Conservation (phyloP, 805 yeast genomes). For the Ogataea ganodermae region DNA sequence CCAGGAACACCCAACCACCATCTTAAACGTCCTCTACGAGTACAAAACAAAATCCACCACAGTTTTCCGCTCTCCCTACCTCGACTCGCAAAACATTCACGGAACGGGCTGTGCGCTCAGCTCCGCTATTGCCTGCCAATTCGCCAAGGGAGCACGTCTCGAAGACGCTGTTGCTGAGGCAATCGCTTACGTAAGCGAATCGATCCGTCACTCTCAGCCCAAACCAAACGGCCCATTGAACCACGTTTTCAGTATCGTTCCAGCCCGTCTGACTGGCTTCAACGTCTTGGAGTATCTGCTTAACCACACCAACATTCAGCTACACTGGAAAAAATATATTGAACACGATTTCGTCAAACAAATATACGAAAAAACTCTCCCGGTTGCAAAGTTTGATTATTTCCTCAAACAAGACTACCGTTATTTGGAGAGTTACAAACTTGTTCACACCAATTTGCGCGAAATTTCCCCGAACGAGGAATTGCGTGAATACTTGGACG, state of each 20-base stretch:
- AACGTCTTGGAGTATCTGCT: slow-evolving; percentile 46
- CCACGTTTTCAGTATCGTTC: slow-evolving; percentile 48
- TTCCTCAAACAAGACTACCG: slow-evolving; percentile 63
- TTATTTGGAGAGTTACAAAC: slow-evolving; percentile 68
- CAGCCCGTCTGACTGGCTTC: slow-evolving; percentile 8
- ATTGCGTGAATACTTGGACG: slow-evolving; percentile 51
- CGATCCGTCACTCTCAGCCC: slow-evolving; percentile 48
- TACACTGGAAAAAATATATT: slow-evolving; percentile 59
- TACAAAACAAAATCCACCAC: slow-evolving; percentile 37
- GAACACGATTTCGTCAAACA: slow-evolving; percentile 62
- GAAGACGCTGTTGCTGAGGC: too few relatives aligned
- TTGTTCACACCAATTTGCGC: slow-evolving; percentile 64
- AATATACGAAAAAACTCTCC: slow-evolving; percentile 54
- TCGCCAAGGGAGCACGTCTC: slow-evolving; percentile 66
- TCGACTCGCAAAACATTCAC: slow-evolving; percentile 62
- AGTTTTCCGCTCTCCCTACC: slow-evolving; percentile 48
- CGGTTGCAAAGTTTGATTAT: slow-evolving; percentile 47
- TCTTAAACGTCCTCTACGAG: slow-evolving; percentile 32
- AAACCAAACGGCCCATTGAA: slow-evolving; percentile 69
- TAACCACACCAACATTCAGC: slow-evolving; percentile 54
- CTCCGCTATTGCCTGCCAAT: slow-evolving; percentile 73
- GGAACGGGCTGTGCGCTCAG: slow-evolving; percentile 93
- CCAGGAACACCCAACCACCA: slow-evolving; percentile 18
- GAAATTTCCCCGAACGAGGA: slow-evolving; percentile 58
- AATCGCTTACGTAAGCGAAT: slow-evolving; percentile 67